These are phyloP conservation scores for Hericium coralloides DNA, from an alignment of 768 basidiomycete genomes.

Conservation along the genomic window DNA sequence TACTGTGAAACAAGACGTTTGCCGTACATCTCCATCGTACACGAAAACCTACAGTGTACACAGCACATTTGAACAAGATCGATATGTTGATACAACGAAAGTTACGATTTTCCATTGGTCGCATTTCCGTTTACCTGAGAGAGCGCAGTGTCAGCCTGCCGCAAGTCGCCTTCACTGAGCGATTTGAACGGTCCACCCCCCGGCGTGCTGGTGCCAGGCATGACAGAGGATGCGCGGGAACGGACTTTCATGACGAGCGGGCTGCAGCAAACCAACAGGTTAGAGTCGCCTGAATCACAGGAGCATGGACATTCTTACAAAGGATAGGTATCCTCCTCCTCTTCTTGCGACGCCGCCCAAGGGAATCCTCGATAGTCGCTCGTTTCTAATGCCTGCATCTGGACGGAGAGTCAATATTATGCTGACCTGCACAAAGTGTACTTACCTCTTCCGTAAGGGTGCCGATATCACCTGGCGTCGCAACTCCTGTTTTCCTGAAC, in stretches of 20 bases:
- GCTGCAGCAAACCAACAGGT: constrained; percentile 32
- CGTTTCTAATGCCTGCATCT: constrained; percentile 85
- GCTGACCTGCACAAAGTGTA: background rate
- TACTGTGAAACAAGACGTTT: too few species aligned
- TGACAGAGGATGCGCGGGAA: constrained; percentile 70
- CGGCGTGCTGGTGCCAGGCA: constrained; percentile 72
- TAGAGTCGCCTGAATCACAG: constrained; percentile 7
- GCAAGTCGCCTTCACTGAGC: constrained; percentile 81
- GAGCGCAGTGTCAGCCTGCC: constrained; percentile 82
- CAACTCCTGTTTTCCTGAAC: constrained; percentile 60
- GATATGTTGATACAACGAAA: background rate
- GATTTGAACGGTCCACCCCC: constrained; percentile 75
- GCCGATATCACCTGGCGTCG: constrained; percentile 91
- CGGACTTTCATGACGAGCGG: constrained; percentile 87
- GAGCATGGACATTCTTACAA: constrained; percentile 45
- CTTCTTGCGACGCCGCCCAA: constrained; percentile 54
- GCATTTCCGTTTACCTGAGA: constrained; percentile 39
- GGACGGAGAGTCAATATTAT: background rate
- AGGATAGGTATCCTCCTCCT: constrained; percentile 88
- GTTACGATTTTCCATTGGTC: background rate
- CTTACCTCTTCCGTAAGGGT: constrained; percentile 79
- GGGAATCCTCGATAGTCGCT: constrained; percentile 74
- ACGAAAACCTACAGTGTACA: too few species aligned
- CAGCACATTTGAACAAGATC: background rate
- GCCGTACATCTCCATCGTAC: too few species aligned